Conservation (phyloP, 768 basidiomycete genomes). For the Lactifluus volemus region DNA sequence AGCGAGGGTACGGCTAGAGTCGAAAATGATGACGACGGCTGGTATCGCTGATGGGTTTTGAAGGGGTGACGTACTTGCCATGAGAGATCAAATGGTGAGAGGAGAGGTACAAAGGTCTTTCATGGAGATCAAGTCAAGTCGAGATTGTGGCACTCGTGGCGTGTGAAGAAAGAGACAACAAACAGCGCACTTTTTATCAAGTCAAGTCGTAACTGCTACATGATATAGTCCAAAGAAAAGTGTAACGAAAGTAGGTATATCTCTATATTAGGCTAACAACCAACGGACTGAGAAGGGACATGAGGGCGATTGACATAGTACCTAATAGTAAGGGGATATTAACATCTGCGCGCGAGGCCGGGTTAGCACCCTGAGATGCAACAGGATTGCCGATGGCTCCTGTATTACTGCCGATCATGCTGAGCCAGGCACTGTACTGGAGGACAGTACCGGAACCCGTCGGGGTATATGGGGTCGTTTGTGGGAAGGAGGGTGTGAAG, state of each 20-base stretch:
- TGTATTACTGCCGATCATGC: slow-evolving; percentile 24
- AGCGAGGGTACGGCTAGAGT: slow-evolving; percentile 18
- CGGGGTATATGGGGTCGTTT: slow-evolving; percentile 20
- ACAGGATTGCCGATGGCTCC: slow-evolving; percentile 12
- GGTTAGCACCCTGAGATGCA: not conserved
- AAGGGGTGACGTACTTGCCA: not conserved
- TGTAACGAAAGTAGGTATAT: not conserved
- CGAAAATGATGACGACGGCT: slow-evolving; percentile 17
- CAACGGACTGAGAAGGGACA: not conserved
- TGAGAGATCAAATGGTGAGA: not conserved
- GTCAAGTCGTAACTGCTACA: not conserved
- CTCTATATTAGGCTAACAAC: not conserved
- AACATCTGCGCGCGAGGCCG: not conserved
- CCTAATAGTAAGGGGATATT: not conserved
- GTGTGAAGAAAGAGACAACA: too few relatives aligned
- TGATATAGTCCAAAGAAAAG: not conserved
- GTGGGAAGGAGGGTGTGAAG: slow-evolving; percentile 28
- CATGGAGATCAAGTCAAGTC: not conserved
- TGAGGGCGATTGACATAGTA: not conserved
- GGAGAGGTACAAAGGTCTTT: not conserved
- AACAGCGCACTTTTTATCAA: too few relatives aligned
- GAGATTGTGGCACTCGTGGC: not conserved
- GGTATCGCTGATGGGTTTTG: not conserved
- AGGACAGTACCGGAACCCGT: slow-evolving; percentile 26
- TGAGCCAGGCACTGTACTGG: slow-evolving; percentile 26